Base-by-base conservation (phyloP, 1,284 basidiomycete species). In the Mycena citricolor region DNA sequence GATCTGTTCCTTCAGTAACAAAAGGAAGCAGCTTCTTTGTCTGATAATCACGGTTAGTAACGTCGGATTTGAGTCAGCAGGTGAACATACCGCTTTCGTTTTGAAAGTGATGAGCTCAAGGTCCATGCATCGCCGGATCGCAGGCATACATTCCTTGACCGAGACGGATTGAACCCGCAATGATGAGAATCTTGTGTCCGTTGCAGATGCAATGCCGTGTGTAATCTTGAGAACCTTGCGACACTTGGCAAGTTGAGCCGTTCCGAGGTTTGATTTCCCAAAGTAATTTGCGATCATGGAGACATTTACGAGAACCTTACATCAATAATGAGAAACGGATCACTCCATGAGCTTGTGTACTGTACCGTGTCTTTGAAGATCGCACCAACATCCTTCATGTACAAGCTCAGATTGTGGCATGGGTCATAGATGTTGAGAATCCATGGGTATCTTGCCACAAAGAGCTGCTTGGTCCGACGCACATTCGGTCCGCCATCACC, bases 401-500 rank as follows among this genome's bases (percentile, higher is more conserved):
- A 30, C 5, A 54, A 39, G 28, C 52, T 54, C 11, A 52, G 33
- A 13, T 49, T 34, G 26, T 54, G 49, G 20, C 49, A 48, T 5
- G 52, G 52, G 22, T 54, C 49, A 13, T 37, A 42, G 22, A 39
- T 49, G 28, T 51, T 54, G 12, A 54, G 34, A 8, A 54, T 52
- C 52, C 52, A 54, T 11, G 52, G 52, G 32, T 41, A 54, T 20
- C 38, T 39, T 11, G 7, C 17, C 25, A 22, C 6, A 12, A 54
- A 5, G 20, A 40, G 19, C 16, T 33, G 41, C 24, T 56, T 56
- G 4, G 54, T 47, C 36, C 32, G 2, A 2, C 48, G 37, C 4
- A 57, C 52, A 54, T 57, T 57, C 13, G 55, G 39, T 14, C 54
- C 54, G 10, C 54, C 54, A 49, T 57, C 54, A 13, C 54, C 54